Conservation (phyloP, 352 stramenopile genomes). For the Globisporangium canariense region DNA sequence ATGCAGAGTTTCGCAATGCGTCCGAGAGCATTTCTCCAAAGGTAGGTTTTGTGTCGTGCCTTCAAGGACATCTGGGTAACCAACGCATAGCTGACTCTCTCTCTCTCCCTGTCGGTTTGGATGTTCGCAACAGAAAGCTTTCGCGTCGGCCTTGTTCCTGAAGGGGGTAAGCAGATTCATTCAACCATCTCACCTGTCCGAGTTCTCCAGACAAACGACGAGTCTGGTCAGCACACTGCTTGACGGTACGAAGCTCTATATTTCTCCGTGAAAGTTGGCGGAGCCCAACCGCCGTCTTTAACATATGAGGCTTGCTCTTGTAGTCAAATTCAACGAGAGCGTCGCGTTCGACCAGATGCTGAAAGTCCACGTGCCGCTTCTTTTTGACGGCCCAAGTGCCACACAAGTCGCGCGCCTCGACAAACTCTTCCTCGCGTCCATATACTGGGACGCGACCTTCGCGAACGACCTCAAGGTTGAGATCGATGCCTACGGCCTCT, state of each 20-base stretch:
- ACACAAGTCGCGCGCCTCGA: conserved; percentile 35
- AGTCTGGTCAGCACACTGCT: conserved; percentile 33
- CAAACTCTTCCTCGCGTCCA: conserved; percentile 28
- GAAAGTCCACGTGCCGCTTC: conserved; percentile 33
- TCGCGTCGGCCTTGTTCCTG: conserved; percentile 45
- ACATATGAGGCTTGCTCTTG: neutral
- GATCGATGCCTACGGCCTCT: conserved; percentile 42
- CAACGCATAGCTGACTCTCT: neutral
- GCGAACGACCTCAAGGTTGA: conserved; percentile 54
- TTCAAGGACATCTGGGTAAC: neutral
- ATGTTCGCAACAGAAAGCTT: conserved; percentile 30
- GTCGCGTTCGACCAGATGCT: conserved; percentile 45
- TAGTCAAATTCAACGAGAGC: conserved; percentile 25
- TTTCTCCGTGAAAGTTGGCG: neutral
- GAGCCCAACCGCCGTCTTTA: neutral
- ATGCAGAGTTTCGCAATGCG: conserved; percentile 6
- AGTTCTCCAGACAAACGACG: conserved; percentile 30
- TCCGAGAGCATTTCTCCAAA: neutral
- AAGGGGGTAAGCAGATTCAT: conserved; percentile 26
- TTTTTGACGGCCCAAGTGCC: conserved; percentile 35
- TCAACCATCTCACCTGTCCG: conserved; percentile 15
- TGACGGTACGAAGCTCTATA: conserved; percentile 23
- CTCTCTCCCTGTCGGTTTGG: neutral
- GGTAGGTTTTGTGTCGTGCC: neutral
- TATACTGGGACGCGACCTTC: conserved; percentile 44